Evolutionary conservation across 2,329 filamentous ascomycete species (phyloP).

Genomic region (Exophiala phaeomuriformis): DNA sequence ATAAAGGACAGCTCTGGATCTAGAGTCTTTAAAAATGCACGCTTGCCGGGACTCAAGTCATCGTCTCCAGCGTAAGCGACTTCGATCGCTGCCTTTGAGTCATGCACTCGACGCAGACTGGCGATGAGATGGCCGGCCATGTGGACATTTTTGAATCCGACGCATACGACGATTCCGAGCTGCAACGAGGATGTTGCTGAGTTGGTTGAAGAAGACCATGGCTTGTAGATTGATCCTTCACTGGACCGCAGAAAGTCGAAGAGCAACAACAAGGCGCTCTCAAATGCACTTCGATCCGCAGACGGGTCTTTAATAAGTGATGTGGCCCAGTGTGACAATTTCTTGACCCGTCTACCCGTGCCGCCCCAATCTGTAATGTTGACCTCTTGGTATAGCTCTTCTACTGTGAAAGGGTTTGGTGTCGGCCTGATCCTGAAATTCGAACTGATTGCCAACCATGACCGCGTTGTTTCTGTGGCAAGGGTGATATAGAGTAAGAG

Average conservation of each 20-base stretch:
- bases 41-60: neutral
- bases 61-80: neutral
- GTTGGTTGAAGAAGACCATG: neutral
- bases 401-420: neutral
- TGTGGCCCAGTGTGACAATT: neutral
- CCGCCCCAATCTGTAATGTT: neutral
- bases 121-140: neutral
- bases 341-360: neutral
- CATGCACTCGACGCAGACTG: neutral
- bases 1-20: constrained; percentile 2
- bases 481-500: neutral
- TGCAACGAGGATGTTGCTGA: neutral
- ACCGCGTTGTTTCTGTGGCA: neutral
- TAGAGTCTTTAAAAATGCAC: neutral
- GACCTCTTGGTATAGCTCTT: neutral
- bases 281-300: neutral
- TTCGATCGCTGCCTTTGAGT: neutral
- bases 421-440: neutral
- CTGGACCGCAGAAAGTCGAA: neutral
- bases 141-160: neutral
- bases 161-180: neutral
- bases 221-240: neutral
- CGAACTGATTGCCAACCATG: neutral
- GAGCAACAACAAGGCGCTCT: neutral
- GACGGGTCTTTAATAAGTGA: neutral